Evolutionary conservation across 1,284 basidiomycete species (phyloP), one percentile per base, ranked within the genome.

Genomic region (Testicularia cyperi): DNA sequence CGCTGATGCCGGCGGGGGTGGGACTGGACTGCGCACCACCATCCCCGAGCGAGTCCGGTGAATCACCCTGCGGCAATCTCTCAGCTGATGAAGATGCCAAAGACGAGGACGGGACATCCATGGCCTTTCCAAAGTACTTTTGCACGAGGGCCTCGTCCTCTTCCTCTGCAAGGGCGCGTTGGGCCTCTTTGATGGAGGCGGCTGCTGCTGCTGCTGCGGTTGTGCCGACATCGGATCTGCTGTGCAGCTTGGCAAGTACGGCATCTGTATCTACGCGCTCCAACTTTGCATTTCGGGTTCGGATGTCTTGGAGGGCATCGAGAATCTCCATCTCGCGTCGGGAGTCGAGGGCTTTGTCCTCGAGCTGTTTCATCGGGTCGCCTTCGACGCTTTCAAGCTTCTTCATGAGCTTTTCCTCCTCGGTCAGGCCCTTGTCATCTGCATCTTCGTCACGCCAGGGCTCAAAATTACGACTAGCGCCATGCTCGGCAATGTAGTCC

Each of bases 271-370:
- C 69, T 18, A 73, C 68, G 21, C 88, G 81, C 72, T 97, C 94
- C 51, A 92, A 85, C 34, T 92, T 82, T 1, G 95, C 91, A 77
- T 98, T 99, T 27, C 90, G 82, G 6, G 88, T 88, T 57, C 91
- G 83, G 58, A 98, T 89, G 72, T 97, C 94, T 72, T 96, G 91
- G 46, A 99, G 80, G 19, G 91, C 90, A 77, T 99, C 94, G 65
- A 97, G 82, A 45, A 95, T 88, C 72, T 98, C 95, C 94, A 99
- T 99, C 80, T 98, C 95, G 46, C 92, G 83, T 77, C 94, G 90
- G 25, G 88, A 89, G 77, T 94, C 90, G 38, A 86, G 81, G 35
- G 90, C 92, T 40, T 88, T 85, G 73, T 89, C 88, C 81, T 98
- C 95, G 22, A 99, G 82, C 22, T 85, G 88, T 70, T 92, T 91